Base-by-base conservation (phyloP, 169 alveolate species). In the Eimeria zaria region DNA sequence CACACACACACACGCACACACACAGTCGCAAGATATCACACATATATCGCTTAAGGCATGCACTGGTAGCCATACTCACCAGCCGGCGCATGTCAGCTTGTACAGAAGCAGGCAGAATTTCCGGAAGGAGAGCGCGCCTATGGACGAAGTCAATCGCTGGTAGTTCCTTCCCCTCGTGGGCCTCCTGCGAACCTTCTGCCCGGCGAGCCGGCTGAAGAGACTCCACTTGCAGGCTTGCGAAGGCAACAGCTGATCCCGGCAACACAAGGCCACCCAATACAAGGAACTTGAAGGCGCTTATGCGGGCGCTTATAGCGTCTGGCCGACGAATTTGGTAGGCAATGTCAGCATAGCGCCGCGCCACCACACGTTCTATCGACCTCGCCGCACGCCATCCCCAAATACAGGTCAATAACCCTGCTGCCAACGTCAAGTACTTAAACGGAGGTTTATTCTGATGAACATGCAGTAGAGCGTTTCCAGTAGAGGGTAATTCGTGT, bases 301-400 rank as follows among this genome's bases (percentile, higher is more conserved):
- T 78, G 84, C 97, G 95, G 36, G 93, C 88, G 48, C 92, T 81
- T 39, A 96, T 33, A 14, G 94, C 89, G 60, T 95, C 97, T 3
- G 97, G 97, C 73, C 97, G 96, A 44, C 97, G 88, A 46, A 96
- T 96, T 41, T 96, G 97, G 83, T 95, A 96, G 58, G 96, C 87
- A 46, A 91, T 96, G 89, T 96, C 97, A 20, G 97, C 87, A 46
- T 96, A 96, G 53, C 97, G 96, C 44, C 88, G 81, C 12, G 58
- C 78, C 16, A 95, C 95, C 18, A 78, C 85, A 39, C 88, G 91
- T 24, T 96, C 95, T 58, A 96, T 69, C 36, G 96, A 69, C 67
- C 89, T 41, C 69, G 88, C 76, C n/a, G 95, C 64, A 51, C 96
- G 91, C 91, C 89, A 96, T 7, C 90, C 96, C 97, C 97, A 96